These are phyloP conservation scores for Wickerhamiella nectarea DNA, from an alignment of 805 yeast genomes.

Conservation along the genomic window DNA sequence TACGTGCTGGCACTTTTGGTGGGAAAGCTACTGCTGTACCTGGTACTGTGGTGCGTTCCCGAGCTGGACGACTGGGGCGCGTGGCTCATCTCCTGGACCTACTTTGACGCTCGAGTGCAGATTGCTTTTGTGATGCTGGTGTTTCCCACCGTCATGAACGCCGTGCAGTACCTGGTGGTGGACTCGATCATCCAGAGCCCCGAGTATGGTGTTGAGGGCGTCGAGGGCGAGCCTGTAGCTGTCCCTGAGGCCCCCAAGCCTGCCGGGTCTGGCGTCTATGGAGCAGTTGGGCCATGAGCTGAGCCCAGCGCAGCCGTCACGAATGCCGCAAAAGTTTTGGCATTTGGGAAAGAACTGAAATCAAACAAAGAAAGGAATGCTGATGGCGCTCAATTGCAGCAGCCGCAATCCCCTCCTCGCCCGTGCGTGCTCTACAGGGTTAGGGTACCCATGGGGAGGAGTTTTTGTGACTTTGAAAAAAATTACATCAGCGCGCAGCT, in stretches of 20 bases:
- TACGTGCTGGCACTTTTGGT: conserved; percentile 48
- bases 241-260: conserved; percentile 5
- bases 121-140: conserved; percentile 73
- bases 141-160: conserved; percentile 31
- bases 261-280: conserved; percentile 11
- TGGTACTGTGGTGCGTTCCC: conserved; percentile 49
- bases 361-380: too few species aligned
- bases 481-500: background rate
- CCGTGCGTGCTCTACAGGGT: too few species aligned
- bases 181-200: conserved; percentile 47
- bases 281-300: background rate
- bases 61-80: conserved; percentile 57
- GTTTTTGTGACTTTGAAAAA: too few species aligned
- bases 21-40: conserved; percentile 49
- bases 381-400: too few species aligned
- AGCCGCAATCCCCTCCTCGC: too few species aligned
- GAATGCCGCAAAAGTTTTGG: too few species aligned
- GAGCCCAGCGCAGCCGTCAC: too few species aligned
- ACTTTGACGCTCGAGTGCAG: conserved; percentile 61
- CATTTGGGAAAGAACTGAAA: too few species aligned
- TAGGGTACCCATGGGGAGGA: too few species aligned
- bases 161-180: conserved; percentile 40
- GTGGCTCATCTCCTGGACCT: conserved; percentile 67
- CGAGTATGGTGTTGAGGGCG: conserved; percentile 23
- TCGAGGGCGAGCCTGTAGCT: conserved; percentile 8